phyloP scores from a whole-genome alignment of 306 rosid genomes.

The Hippophae rhamnoides region DNA sequence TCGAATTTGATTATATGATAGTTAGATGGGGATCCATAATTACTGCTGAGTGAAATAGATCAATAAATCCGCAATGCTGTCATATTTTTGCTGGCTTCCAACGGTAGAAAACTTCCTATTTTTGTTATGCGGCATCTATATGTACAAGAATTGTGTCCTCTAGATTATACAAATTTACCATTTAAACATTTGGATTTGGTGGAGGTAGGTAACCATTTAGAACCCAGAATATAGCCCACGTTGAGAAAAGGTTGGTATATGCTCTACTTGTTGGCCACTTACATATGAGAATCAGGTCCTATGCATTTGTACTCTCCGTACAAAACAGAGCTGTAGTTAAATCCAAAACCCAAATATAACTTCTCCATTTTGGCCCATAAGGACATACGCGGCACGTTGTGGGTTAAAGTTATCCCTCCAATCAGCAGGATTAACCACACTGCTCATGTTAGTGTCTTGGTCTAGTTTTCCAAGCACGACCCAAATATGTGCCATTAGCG shows the following conservation, averaged over 20 bases:
- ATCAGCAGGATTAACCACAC: constrained; percentile 18
- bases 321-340: constrained; percentile 18
- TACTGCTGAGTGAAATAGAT: too few relatives aligned
- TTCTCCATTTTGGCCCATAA: too few relatives aligned
- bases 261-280: neutral
- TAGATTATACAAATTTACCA: too few relatives aligned
- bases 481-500: constrained; percentile 27
- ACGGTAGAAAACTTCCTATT: too few relatives aligned
- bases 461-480: constrained; percentile 43
- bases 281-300: constrained; percentile 18
- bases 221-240: constrained; percentile 29
- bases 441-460: constrained; percentile 22
- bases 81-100: too few relatives aligned
- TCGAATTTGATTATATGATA: too few relatives aligned
- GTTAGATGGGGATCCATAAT: too few relatives aligned
- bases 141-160: too few relatives aligned
- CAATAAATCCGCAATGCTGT: too few relatives aligned
- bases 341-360: neutral
- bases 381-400: constrained; percentile 8
- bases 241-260: constrained; percentile 26
- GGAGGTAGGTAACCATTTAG: constrained; percentile 61
- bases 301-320: constrained; percentile 34
- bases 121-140: too few relatives aligned
- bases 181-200: constrained; percentile 13
- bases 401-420: constrained; percentile 31